A percentile compares a stretch with the other conserved stretches of the same genome.
phyloP scores from a whole-genome alignment of 495 filamentous ascomycete genomes.

The Aspergillus coremiiformis region DNA sequence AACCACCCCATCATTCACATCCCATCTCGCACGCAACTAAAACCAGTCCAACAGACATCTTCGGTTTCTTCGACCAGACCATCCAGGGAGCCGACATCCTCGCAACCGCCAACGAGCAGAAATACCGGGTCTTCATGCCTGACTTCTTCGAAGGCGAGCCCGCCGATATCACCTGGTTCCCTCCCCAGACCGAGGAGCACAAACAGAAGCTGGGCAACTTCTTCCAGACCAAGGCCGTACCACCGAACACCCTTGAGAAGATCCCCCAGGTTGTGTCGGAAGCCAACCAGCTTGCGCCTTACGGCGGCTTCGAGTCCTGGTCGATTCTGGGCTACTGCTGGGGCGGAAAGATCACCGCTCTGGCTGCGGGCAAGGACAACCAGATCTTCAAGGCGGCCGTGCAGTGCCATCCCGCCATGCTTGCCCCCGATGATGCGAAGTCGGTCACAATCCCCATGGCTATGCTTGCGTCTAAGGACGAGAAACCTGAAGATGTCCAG shows the following conservation, averaged over 20 bases:
- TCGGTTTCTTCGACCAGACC: constrained; percentile 49
- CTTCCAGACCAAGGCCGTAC: constrained; percentile 63
- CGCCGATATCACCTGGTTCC: constrained; percentile 50
- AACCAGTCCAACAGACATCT: constrained; percentile 36
- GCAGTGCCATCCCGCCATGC: constrained; percentile 80
- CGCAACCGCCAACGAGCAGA: constrained; percentile 37
- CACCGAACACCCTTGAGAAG: constrained; percentile 53
- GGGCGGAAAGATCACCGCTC: constrained; percentile 76
- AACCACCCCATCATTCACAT: neutral
- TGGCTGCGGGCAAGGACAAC: constrained; percentile 49
- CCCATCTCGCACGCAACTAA: neutral
- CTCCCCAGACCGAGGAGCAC: constrained; percentile 76
- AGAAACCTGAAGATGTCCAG: constrained; percentile 58
- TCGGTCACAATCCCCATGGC: constrained; percentile 56
- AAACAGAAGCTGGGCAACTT: constrained; percentile 65
- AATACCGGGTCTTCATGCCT: constrained; percentile 52
- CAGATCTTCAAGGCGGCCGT: constrained; percentile 61
- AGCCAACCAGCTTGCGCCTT: constrained; percentile 40
- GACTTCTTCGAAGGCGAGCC: constrained; percentile 50
- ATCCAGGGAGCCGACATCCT: constrained; percentile 53
- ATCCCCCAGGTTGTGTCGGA: constrained; percentile 55
- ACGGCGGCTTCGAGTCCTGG: constrained; percentile 58
- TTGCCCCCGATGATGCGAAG: constrained; percentile 65
- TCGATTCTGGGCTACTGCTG: constrained; percentile 91
- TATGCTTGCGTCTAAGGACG: constrained; percentile 62